Evolutionary conservation across 169 alveolate genomes (phyloP).

Genomic region (Cryptosporidium baileyi): DNA sequence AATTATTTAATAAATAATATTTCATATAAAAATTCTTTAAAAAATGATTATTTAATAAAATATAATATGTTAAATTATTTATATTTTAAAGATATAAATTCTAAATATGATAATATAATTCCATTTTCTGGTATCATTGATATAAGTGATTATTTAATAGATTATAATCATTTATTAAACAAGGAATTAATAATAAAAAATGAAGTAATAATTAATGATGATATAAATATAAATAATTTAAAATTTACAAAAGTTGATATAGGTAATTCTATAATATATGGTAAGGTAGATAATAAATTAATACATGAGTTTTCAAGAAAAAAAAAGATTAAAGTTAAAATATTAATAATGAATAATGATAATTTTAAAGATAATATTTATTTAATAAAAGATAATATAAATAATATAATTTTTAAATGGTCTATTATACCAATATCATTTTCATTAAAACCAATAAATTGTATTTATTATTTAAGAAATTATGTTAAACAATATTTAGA

Average conservation of each 20-base stretch:
- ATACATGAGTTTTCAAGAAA: slow-evolving; percentile 23
- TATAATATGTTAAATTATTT: too few relatives aligned
- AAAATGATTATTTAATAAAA: too few relatives aligned
- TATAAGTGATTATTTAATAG: slow-evolving; percentile 13
- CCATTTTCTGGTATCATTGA: background rate
- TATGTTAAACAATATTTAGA: slow-evolving; percentile 27
- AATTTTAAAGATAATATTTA: slow-evolving; percentile 9
- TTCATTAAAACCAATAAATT: background rate
- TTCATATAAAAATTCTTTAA: slow-evolving; percentile 9
- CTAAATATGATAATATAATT: background rate
- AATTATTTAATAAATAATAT: slow-evolving; percentile 3
- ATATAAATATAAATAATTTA: background rate
- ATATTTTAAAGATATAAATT: too few relatives aligned
- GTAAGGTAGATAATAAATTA: background rate
- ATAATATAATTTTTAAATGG: slow-evolving; percentile 5
- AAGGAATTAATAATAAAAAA: slow-evolving; percentile 5
- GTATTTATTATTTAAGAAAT: slow-evolving; percentile 14
- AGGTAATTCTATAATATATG: background rate
- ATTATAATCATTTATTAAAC: background rate
- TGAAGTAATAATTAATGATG: background rate
- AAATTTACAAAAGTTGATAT: background rate
- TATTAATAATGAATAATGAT: background rate
- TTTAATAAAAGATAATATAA: background rate
- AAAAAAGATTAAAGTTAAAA: background rate
- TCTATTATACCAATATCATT: background rate